Base-by-base conservation (phyloP, 2,329 filamentous ascomycete species). In the Arachnomyces sp. region DNA sequence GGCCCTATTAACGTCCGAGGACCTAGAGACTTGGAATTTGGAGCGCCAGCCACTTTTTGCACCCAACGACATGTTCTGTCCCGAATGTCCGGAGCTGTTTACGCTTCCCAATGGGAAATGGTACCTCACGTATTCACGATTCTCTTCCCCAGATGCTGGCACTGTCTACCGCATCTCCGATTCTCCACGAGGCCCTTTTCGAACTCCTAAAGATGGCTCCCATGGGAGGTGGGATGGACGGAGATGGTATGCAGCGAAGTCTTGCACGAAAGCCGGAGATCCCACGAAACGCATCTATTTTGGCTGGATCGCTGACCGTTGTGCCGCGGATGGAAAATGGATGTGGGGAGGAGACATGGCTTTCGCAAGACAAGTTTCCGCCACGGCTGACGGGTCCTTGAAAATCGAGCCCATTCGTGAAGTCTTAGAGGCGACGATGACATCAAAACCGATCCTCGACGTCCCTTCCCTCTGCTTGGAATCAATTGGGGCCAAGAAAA, bases 1-100 rank as follows among this genome's bases (percentile, higher is more conserved):
- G 12, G 61, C 59, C 5, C 48, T 63, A 3, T 46, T 63, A 12
- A 63, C 57, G 1, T 63, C 61, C 2, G 31, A 46, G 1, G 51
- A 63, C 42, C 50, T 63, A 7, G 49, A 57, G 2, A 38, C 33
- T 11, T 63, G 61, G 61, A 51, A 48, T 0, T 47, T 58, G 12
- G 51, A 54, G 16, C 48, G 52, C 12, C 48, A 60, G 38, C 60
- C 59, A 2, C 47, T 63, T 1, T 59, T 58, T 39, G 49, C 57
- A 0, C 60, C 60, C 25, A 60, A 55, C 42, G 59, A 63, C 42
- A 47, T 61, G 40, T 55, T 62, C 41, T 62, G 57, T 34, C 60
- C 60, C 3, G 60, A 63, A 37, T 63, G 60, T n/a, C 59, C 60
- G 8, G 60, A 63, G 50, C 48, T 63, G 17, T 63, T 62, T 38